These are phyloP conservation scores for Ceratocystis alfenasii DNA, from an alignment of 2,329 filamentous ascomycete genomes.

Conservation along the genomic window DNA sequence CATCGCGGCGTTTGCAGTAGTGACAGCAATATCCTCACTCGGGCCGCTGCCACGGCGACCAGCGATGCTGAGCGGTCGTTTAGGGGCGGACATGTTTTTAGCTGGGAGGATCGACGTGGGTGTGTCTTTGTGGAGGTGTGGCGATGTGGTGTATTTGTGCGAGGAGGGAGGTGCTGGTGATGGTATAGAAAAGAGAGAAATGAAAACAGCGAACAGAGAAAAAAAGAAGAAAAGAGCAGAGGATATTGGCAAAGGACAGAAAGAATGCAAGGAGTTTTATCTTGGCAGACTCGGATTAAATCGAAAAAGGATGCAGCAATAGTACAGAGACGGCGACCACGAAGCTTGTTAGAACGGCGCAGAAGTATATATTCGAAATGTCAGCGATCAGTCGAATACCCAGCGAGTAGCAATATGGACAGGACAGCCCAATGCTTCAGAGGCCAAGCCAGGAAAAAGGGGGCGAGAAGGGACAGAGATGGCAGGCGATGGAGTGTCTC, in stretches of 20 bases:
- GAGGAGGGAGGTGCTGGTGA: too few relatives aligned
- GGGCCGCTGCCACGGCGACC: constrained; percentile 48
- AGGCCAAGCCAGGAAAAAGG: not conserved
- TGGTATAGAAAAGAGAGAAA: not conserved
- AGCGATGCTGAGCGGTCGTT: constrained; percentile 46
- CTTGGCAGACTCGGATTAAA: too few relatives aligned
- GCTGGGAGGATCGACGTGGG: too few relatives aligned
- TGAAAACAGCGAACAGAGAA: not conserved
- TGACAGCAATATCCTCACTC: constrained; percentile 46
- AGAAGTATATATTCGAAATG: not conserved
- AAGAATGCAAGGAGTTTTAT: not conserved
- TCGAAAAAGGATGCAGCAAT: too few relatives aligned
- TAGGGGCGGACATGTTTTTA: constrained; percentile 34
- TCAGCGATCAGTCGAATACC: not conserved
- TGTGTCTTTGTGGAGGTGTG: too few relatives aligned
- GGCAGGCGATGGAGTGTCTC: too few relatives aligned
- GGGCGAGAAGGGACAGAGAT: not conserved
- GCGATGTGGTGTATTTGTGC: too few relatives aligned
- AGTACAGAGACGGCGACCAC: too few relatives aligned
- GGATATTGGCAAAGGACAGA: not conserved
- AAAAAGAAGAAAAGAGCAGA: not conserved
- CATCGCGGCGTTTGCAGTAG: constrained; percentile 33
- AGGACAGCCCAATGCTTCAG: not conserved
- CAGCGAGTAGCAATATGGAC: not conserved
- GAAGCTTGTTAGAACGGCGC: too few relatives aligned